Evolutionary conservation across 768 basidiomycete genomes (phyloP).

Genomic region (Lentinula sp.): DNA sequence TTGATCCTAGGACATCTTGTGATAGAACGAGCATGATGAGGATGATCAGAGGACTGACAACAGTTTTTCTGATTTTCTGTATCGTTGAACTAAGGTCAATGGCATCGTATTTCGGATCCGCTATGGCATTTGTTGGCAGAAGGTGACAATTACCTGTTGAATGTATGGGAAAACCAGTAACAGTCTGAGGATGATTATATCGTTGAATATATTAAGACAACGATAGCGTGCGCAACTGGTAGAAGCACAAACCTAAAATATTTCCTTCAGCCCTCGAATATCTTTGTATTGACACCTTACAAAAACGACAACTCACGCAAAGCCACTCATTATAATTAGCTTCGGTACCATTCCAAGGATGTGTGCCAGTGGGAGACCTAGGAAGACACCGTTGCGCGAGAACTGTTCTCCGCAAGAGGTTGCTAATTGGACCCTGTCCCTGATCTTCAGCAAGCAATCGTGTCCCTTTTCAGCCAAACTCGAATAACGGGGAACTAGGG

Average conservation of each 20-base stretch:
- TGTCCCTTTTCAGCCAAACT: not conserved
- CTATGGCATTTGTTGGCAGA: not conserved
- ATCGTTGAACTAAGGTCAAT: not conserved
- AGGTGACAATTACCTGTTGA: not conserved
- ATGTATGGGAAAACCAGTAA: not conserved
- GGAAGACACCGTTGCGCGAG: not conserved
- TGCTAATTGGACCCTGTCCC: not conserved
- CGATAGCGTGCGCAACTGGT: not conserved
- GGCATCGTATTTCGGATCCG: not conserved
- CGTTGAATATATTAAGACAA: not conserved
- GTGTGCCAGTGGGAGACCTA: not conserved
- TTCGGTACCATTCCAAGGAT: not conserved
- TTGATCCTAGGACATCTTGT: too few species aligned
- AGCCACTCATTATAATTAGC: not conserved
- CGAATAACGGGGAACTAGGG: not conserved
- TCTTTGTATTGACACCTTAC: not conserved
- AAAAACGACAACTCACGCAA: not conserved
- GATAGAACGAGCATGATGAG: too few species aligned
- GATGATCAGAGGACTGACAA: too few species aligned
- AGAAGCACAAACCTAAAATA: not conserved
- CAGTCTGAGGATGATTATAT: not conserved
- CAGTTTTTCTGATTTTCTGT: not conserved
- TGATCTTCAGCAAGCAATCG: not conserved
- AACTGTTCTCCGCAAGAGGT: not conserved
- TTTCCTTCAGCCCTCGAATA: not conserved